Base-by-base conservation (phyloP, 306 rosid species). In the Vigna unguiculata region DNA sequence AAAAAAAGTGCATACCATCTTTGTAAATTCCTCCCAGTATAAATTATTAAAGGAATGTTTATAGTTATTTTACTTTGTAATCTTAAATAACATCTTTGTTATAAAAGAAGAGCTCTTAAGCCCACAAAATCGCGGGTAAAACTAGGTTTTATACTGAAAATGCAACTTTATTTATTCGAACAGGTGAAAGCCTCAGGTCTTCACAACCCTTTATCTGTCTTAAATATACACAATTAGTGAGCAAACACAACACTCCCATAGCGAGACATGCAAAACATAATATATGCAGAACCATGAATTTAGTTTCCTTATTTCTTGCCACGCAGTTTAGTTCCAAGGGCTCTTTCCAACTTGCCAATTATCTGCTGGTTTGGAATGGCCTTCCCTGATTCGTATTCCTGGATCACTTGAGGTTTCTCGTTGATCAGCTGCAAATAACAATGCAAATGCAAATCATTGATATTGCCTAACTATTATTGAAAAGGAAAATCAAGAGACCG, bases 331-430 rank as follows among this genome's bases (percentile, higher is more conserved):
- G 87, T 78, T 43, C 97, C 92, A 32, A 92, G 91, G 64, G 96
- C 86, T 81, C 97, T 90, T 87, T 92, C 97, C 71, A 92, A 79
- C 87, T 92, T 92, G 52, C 83, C 80, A 65, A 92, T 92, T 20
- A 92, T 87, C 90, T 90, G 97, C 82, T 92, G 96, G 69, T 90
- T 92, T 77, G 96, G 97, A 77, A 92, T 92, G 7, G 96, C 97
- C 69, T 92, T 92, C 17, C 97, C 96, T 19, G 93, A 88, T 53
- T 92, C 96, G 2, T 92, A 92, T 85, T 92, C 97, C 85, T 92
- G 93, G 82, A 90, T 88, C 64, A 92, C 79, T 83, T 92, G 97
- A 67, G 97, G 97, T 81, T 92, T 92, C 97, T 92, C 97, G 74
- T 92, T 92, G 81, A 92, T 90, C n/a, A 90, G 22, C 97, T 92